Base-by-base conservation (phyloP, 1,284 basidiomycete genomes). In the Trichosporon sp. region DNA sequence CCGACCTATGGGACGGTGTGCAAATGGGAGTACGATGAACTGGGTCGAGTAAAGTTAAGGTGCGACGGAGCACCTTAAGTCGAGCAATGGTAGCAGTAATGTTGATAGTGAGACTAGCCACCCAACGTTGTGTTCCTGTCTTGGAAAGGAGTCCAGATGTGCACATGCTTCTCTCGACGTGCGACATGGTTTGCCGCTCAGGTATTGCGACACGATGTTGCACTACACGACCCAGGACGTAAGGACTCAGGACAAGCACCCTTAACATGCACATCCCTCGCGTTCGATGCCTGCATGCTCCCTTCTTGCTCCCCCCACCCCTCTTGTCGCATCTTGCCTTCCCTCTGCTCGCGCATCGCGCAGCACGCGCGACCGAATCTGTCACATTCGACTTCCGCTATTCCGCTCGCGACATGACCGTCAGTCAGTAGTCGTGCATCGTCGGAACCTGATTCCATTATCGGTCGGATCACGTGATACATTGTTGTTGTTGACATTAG, bases 401-500 rank as follows among this genome's bases (percentile, higher is more conserved):
- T 38, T 38, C 38, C 38, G 38, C 38, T 38, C 38, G 38, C 38
- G 38, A 38, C 38, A 38, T 11, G 38, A 38, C 38, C 38, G 2
- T 38, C 38, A 38, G n/a, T 14, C 16, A 11, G 2, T 14, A 46
- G 8, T 1, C 16, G 4, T n/a, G 43, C 43, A n/a, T 5, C 43
- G 43, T 14, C 8, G 11, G 38, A 8, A 8, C 16, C 43, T 46
- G 43, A n/a, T 1, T 46, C 16, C 43, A n/a, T 14, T 7, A n/a
- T 46, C 43, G 16, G n/a, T 11, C 2, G 4, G 43, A 8, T 54
- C 51, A 54, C 51, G 51, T 54, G 51, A 54, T 16, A 8, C 51
- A 54, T 7, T 54, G 51, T 54, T 35, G 56, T 70, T 70, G 69
- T 68, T 71, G 43, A 54, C 32, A 54, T n/a, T 31, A 38, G n/a